Conservation (phyloP, 768 basidiomycete genomes). For the Lenzites betulinus region DNA sequence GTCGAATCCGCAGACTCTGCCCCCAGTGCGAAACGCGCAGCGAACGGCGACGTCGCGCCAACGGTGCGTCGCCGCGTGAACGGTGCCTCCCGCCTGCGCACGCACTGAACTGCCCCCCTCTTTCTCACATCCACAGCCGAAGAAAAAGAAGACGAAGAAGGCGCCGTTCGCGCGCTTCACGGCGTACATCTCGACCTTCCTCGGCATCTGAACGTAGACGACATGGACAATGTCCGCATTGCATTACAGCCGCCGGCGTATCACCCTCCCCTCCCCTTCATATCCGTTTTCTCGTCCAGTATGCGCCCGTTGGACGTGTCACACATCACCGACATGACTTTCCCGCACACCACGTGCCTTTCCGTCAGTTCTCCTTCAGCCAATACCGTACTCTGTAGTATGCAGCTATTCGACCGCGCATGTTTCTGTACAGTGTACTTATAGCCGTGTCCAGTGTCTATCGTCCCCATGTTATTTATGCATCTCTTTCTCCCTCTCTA, state of each 20-base stretch:
- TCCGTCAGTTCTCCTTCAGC: too few relatives aligned
- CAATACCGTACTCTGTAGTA: background rate
- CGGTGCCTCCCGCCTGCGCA: background rate
- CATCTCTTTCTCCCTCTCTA: too few relatives aligned
- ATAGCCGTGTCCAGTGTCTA: too few relatives aligned
- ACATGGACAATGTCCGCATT: background rate
- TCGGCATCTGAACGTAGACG: slow-evolving; percentile 24
- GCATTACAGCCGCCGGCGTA: background rate
- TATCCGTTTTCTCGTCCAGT: background rate
- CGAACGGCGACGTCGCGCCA: slow-evolving; percentile 12
- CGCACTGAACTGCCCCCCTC: background rate
- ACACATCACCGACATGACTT: too few relatives aligned
- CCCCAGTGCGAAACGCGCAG: slow-evolving; percentile 8
- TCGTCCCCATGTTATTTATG: background rate
- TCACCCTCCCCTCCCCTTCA: background rate
- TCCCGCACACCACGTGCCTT: too few relatives aligned
- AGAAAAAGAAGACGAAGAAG: slow-evolving; percentile 30
- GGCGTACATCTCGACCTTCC: slow-evolving; percentile 31
- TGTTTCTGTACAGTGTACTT: too few relatives aligned
- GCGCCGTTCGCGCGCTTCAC: slow-evolving; percentile 30
- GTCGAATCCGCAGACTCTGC: slow-evolving; percentile 9
- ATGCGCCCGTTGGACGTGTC: too few relatives aligned
- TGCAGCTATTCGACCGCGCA: too few relatives aligned
- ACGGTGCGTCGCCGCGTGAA: slow-evolving; percentile 6
- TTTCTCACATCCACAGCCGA: slow-evolving; percentile 4